Base-by-base conservation (phyloP, 2,329 filamentous ascomycete species). In the Diaporthe sp. region DNA sequence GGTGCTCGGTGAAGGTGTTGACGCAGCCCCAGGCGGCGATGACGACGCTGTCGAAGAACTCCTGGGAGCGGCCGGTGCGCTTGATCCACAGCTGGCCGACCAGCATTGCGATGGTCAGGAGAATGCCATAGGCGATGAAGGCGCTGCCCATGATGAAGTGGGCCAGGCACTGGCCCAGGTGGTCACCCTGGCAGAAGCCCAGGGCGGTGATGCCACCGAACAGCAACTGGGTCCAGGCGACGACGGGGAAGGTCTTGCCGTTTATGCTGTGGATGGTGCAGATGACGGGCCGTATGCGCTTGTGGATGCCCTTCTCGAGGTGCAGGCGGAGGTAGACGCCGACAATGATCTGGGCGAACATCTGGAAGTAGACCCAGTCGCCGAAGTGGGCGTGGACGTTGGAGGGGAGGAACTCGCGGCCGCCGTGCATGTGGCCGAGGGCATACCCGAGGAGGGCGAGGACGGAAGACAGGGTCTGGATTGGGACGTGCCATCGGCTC, bases 111-210 rank as follows among this genome's bases (percentile, higher is more conserved):
- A 98, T 93, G 2, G 94, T 96, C 77, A 99, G 89, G 50, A 98
- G 82, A 72, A 98, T 93, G 38, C 95, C 97, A 80, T 99, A 99
- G 40, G 90, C 97, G 78, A 99, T 96, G 82, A 99, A 99, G 1
- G 96, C 96, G 78, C 94, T 93, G 58, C 97, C 97, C 97, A 99
- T 99, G 83, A 98, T 99, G 84, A 98, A 99, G 84, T 99, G 97
- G 1, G 97, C 97, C 55, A 94, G 86, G 84, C 97, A 99, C 84
- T 99, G 97, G 42, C 96, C 96, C 1, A 95, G 83, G 81, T 99
- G 96, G 74, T 98, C 96, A 71, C 89, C 95, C 78, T 95, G 94
- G 83, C 97, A 99, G 87, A 98, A 98, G 30, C 97, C 97, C 73
- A 98, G 88, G 5, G 94, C 89, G 0, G 96, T 96, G 80, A 99